These are phyloP conservation scores for Closterium sp. DNA, from an alignment of 139 green algal genomes.

Conservation along the genomic window DNA sequence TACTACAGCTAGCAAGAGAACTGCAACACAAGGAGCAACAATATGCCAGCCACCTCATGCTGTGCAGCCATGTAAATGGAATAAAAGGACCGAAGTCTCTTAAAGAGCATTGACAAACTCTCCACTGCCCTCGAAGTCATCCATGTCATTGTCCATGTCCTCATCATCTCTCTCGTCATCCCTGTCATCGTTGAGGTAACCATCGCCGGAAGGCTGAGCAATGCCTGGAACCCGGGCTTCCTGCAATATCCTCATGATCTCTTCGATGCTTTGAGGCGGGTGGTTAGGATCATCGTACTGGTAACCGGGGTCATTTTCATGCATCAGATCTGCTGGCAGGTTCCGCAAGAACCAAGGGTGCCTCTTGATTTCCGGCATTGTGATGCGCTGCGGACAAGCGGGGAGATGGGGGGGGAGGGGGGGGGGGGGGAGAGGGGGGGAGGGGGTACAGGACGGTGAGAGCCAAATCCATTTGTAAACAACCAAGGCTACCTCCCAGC, in stretches of 20 bases:
- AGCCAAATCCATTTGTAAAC: neutral
- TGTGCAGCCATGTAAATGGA: neutral
- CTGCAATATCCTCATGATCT: conserved; percentile 53
- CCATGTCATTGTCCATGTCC: conserved; percentile 40
- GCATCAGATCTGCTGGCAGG: conserved; percentile 76
- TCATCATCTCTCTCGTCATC: conserved; percentile 25
- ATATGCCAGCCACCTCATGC: neutral
- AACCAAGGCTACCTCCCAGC: neutral
- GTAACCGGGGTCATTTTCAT: conserved; percentile 35
- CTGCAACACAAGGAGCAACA: neutral
- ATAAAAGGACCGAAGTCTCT: neutral
- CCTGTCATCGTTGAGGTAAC: conserved; percentile 24
- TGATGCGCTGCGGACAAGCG: conserved; percentile 70
- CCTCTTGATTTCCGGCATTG: conserved; percentile 71
- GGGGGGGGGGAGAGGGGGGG: neutral
- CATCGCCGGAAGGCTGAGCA: neutral
- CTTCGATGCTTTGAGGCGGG: conserved; percentile 40
- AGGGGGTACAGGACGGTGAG: neutral
- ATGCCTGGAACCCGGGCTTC: conserved; percentile 24
- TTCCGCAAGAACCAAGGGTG: conserved; percentile 90
- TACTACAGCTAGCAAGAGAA: neutral
- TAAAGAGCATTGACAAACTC: conserved; percentile 32
- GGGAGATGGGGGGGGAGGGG: too few species aligned
- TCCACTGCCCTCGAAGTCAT: conserved; percentile 38
- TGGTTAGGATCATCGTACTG: conserved; percentile 41